Percentiles rank a stretch among this genome's conserved stretches.
These are phyloP conservation scores for Litsea cubeba DNA, from an alignment of 164 flowering plant species.

Conservation along the genomic window DNA sequence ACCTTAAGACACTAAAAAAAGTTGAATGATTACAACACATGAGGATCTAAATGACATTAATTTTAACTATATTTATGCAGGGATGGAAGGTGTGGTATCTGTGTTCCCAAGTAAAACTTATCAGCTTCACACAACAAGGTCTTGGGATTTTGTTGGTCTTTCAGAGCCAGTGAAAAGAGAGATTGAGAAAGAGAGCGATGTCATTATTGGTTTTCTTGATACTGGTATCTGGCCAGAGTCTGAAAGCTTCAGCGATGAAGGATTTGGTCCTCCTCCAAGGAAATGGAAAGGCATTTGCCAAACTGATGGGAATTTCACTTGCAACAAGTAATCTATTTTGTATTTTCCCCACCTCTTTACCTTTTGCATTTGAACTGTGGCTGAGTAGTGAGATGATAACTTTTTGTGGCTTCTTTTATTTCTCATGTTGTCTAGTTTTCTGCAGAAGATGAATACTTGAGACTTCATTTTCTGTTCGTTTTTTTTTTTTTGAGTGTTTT, in stretches of 20 bases:
- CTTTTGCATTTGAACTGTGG: not conserved
- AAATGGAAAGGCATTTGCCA: conserved; percentile 64
- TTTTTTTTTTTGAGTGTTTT: not conserved
- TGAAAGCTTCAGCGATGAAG: conserved; percentile 40
- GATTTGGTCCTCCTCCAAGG: conserved; percentile 58
- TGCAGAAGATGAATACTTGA: too few species aligned
- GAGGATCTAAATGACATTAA: too few species aligned
- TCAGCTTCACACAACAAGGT: conserved; percentile 47
- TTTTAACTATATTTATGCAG: conserved; percentile 11
- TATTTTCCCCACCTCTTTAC: not conserved
- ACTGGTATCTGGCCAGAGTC: conserved; percentile 60
- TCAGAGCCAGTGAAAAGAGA: conserved; percentile 16
- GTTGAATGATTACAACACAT: too few species aligned
- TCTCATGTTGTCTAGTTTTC: too few species aligned
- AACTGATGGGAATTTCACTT: conserved; percentile 29
- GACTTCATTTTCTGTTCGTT: too few species aligned
- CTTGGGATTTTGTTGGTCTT: conserved; percentile 58
- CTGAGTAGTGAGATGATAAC: not conserved
- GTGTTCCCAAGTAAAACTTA: conserved; percentile 28
- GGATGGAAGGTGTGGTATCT: conserved; percentile 42
- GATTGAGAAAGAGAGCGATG: conserved; percentile 30
- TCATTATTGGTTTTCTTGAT: conserved; percentile 47
- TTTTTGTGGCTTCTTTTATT: not conserved
- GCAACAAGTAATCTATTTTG: conserved; percentile 49
- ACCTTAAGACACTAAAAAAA: too few species aligned